These are phyloP conservation scores for Pezicula carpinea DNA, from an alignment of 2,329 filamentous ascomycete species.

Conservation along the genomic window DNA sequence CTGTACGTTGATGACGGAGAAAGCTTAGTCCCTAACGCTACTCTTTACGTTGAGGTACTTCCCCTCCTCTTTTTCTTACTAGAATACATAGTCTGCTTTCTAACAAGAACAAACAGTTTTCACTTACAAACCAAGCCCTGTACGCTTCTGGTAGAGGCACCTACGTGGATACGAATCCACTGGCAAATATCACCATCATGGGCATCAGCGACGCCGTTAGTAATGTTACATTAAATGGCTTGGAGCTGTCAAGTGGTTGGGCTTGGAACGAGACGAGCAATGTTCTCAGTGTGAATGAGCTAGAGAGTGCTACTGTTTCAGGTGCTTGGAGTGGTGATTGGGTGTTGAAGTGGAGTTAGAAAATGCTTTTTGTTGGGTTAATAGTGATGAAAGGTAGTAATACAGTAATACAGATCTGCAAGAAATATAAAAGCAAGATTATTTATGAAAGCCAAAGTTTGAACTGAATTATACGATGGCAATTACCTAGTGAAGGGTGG, in stretches of 20 bases:
- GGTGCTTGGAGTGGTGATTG: conserved; percentile 57
- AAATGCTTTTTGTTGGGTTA: no score
- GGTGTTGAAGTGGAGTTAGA: conserved; percentile 47
- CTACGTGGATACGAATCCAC: conserved; percentile 50
- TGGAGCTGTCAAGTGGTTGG: conserved; percentile 39
- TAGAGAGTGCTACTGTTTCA: conserved; percentile 41
- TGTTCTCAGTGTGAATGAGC: conserved; percentile 44
- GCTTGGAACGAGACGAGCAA: conserved; percentile 42
- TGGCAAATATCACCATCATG: conserved; percentile 60
- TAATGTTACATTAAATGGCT: conserved; percentile 49
- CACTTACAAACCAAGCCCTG: conserved; percentile 38
- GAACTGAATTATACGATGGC: no score
- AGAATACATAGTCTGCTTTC: no score
- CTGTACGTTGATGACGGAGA: conserved; percentile 75
- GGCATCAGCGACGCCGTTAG: conserved; percentile 42
- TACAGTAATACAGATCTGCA: no score
- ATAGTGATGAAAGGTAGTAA: no score
- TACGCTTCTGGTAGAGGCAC: conserved; percentile 43
- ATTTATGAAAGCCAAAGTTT: no score
- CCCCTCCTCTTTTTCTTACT: neutral
- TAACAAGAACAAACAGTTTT: conserved; percentile 31
- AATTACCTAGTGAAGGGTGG: no score
- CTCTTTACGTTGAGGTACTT: conserved; percentile 43
- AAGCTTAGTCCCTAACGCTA: conserved; percentile 52
- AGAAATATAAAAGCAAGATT: no score